Evolutionary conservation across 148 eudicot genomes (phyloP).

Genomic region (Limonium bicolor): DNA sequence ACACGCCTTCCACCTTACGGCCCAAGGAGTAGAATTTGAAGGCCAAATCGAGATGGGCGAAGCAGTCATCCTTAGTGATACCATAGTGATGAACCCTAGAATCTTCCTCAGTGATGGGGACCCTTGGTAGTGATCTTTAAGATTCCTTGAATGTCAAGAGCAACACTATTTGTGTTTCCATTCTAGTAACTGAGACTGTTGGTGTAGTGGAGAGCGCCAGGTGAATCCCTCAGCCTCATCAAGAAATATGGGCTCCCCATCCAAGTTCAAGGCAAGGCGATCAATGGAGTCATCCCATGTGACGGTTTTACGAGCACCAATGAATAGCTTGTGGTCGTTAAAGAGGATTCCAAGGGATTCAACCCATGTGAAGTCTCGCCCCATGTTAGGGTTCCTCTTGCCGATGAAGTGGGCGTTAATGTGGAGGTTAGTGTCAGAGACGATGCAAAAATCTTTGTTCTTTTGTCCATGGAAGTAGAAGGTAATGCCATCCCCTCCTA

Average conservation of each 20-base stretch:
- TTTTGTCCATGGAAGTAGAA: constrained; percentile 73
- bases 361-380: constrained; percentile 59
- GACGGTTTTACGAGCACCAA: constrained; percentile 40
- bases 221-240: constrained; percentile 28
- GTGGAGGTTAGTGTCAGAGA: constrained; percentile 50
- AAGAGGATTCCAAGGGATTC: constrained; percentile 54
- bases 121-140: constrained; percentile 44
- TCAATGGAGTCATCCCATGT: constrained; percentile 37
- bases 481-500: constrained; percentile 57
- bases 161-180: constrained; percentile 31
- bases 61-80: constrained; percentile 44
- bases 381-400: constrained; percentile 31
- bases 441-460: constrained; percentile 45
- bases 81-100: constrained; percentile 44
- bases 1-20: constrained; percentile 37
- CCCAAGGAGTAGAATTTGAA: constrained; percentile 36
- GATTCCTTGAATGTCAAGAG: constrained; percentile 18
- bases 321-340: constrained; percentile 30
- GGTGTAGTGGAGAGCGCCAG: constrained; percentile 19
- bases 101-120: constrained; percentile 52
- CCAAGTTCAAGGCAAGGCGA: constrained; percentile 40
- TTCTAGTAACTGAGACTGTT: constrained; percentile 40
- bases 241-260: constrained; percentile 21
- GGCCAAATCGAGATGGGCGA: constrained; percentile 53
- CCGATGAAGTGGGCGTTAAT: constrained; percentile 66